Evolutionary conservation across 2,329 filamentous ascomycete species (phyloP).

Genomic region (Plenodomus lindquistii): DNA sequence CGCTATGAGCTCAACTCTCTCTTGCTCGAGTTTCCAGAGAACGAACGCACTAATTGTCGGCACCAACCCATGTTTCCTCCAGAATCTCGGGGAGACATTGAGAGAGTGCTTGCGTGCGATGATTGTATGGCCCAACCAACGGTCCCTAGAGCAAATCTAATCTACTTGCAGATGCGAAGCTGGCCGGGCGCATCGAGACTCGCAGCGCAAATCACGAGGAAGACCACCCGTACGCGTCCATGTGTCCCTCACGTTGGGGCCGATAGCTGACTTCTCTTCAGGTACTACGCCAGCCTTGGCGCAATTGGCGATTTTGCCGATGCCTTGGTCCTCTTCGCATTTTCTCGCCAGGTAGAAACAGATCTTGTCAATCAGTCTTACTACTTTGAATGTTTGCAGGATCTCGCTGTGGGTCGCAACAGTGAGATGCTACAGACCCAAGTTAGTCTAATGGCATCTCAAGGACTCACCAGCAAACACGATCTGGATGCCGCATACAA

Average conservation of each 20-base stretch:
- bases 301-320: slow-evolving; percentile 66
- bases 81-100: slow-evolving; percentile 47
- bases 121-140: slow-evolving; percentile 32
- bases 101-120: slow-evolving; percentile 41
- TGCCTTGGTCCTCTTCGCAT: slow-evolving; percentile 64
- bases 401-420: slow-evolving; percentile 59
- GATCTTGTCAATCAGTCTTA: slow-evolving; percentile 60
- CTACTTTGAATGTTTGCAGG: slow-evolving; percentile 68
- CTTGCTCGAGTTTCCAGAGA: slow-evolving; percentile 48
- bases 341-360: slow-evolving; percentile 60
- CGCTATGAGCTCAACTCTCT: slow-evolving; percentile 60
- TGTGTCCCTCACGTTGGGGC: neutral
- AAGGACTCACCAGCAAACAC: slow-evolving; percentile 60
- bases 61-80: slow-evolving; percentile 35
- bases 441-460: slow-evolving; percentile 61
- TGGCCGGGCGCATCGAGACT: slow-evolving; percentile 25
- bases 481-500: slow-evolving; percentile 63
- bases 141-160: slow-evolving; percentile 12
- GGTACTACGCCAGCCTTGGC: slow-evolving; percentile 66
- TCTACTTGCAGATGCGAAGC: slow-evolving; percentile 27
- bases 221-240: slow-evolving; percentile 38
- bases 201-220: slow-evolving; percentile 38
- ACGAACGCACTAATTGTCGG: slow-evolving; percentile 34
- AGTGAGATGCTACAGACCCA: slow-evolving; percentile 62
- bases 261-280: slow-evolving; percentile 28